Conservation (phyloP, 371 early-diverging fungal species). For the Nematocida ironsii region DNA sequence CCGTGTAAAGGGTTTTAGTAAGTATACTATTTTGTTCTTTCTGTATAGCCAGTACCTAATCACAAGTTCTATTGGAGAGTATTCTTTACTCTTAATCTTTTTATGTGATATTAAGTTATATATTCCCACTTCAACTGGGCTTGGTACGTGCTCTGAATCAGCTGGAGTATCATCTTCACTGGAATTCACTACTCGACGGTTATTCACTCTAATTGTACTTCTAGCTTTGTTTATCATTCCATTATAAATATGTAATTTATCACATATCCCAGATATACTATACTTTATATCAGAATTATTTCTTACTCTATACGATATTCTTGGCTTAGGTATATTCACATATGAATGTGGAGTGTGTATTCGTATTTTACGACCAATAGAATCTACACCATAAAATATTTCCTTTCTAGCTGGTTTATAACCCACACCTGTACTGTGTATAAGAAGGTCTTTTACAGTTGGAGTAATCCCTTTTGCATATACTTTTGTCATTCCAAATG, state of each 20-base stretch:
- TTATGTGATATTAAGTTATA: not conserved
- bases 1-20: conserved; percentile 2
- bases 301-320: not conserved
- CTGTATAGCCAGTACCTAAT: conserved; percentile 10
- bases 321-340: not conserved
- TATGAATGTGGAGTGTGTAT: conserved; percentile 19
- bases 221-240: not conserved
- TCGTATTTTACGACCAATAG: not conserved
- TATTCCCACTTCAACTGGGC: not conserved
- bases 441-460: not conserved
- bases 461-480: conserved; percentile 1
- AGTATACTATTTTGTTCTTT: not conserved
- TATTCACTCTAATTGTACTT: not conserved
- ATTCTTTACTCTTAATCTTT: not conserved
- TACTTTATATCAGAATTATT: conserved; percentile 7
- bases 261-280: not conserved
- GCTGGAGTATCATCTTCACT: not conserved
- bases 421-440: not conserved
- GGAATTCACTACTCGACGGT: not conserved
- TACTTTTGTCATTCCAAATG: conserved; percentile 22
- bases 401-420: not conserved
- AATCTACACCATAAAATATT: conserved; percentile 25
- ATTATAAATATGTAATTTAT: not conserved
- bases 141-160: not conserved
- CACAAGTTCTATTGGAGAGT: not conserved